Base-by-base conservation (phyloP, 2,329 filamentous ascomycete species). In the Hirsutella rhossiliensis region DNA sequence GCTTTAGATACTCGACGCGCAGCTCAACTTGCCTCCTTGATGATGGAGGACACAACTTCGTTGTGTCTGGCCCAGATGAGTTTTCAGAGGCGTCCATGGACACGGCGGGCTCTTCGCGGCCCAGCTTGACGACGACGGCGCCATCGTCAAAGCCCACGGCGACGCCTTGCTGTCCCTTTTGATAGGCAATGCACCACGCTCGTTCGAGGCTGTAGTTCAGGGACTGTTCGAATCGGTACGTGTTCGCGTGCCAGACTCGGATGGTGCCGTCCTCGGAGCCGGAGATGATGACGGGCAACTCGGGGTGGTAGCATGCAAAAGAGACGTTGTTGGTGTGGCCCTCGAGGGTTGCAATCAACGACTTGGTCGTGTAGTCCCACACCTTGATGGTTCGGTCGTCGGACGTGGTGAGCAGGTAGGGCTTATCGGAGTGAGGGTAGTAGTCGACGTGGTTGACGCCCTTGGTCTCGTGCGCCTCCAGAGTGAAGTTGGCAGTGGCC, bases 281-380 rank as follows among this genome's bases (percentile, higher is more conserved):
- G 20, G 92, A 97, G 45, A 98, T 90, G 58, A 98, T 98, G 52
- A 98, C 83, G 3, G 92, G 92, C 41, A 98, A 72, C 65, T 97
- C 90, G 2, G 92, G 92, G 65, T 98, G 92, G 62, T 97, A 98
- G 65, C 89, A 94, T 41, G 92, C 92, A 59, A 97, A 98, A 3
- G 89, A 96, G 40, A 98, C 92, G 58, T 98, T 98, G 65, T 89
- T 95, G 28, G 88, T 94, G 64, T 98, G 92, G 27, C 92, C 92
- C 64, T 98, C 92, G 40, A 98, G 75, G 3, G 90, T 97, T 28
- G 92, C 92, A 60, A 97, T 96, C 52, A 97, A 73, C 12, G 88
- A 92, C 68, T 98, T 98, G 41, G 89, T 97, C 12, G 90, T 97
- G 71, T 98, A 97, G 62, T 98, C 92, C 90, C 92, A 98, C 44